phyloP scores from a whole-genome alignment of 2,329 filamentous ascomycete genomes.

The Trichoderma sp. region DNA sequence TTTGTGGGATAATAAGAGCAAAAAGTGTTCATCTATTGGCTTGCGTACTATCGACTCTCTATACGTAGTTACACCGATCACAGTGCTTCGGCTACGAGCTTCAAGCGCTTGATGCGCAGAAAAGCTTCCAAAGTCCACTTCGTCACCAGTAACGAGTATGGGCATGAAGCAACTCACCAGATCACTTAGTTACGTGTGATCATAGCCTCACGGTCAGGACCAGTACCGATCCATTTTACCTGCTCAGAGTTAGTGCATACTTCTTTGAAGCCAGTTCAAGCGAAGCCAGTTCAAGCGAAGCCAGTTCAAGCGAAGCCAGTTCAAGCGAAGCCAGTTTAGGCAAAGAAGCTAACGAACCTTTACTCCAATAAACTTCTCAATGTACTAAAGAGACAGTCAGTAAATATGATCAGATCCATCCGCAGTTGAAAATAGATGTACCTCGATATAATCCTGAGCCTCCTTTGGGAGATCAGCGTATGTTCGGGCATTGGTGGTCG shows the following conservation, averaged over 20 bases:
- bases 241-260: neutral
- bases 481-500: slow-evolving; percentile 59
- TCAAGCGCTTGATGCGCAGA: neutral
- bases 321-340: neutral
- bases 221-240: neutral
- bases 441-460: neutral
- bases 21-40: slow-evolving; percentile 37
- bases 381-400: neutral
- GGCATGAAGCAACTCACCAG: neutral
- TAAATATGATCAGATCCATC: neutral
- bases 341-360: neutral
- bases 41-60: neutral
- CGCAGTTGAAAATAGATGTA: neutral
- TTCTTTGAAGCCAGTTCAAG: neutral
- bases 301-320: no score
- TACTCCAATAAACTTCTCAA: neutral
- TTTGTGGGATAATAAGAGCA: neutral
- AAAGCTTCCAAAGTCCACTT: neutral
- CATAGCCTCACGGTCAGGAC: neutral
- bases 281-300: no score
- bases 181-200: neutral
- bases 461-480: neutral
- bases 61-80: neutral
- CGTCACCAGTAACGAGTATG: neutral
- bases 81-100: neutral